phyloP scores from a whole-genome alignment of 169 alveolate species.

The Theileria sp. region DNA sequence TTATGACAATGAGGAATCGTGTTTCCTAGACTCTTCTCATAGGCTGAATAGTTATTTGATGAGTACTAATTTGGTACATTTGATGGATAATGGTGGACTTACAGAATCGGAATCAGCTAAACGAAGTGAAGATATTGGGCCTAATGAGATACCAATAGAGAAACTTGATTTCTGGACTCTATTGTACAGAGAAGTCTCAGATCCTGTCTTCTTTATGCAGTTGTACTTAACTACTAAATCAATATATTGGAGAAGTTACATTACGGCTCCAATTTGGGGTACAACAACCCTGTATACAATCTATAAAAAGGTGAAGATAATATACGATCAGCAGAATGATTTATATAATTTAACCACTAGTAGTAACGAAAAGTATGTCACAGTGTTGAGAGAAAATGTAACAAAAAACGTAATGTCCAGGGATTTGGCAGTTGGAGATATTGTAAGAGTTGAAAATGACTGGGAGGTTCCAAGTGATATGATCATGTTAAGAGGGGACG shows the following conservation, averaged over 20 bases:
- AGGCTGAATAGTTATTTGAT: slow-evolving; percentile 60
- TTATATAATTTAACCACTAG: slow-evolving; percentile 65
- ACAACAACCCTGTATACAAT: slow-evolving; percentile 65
- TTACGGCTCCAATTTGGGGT: slow-evolving; percentile 77
- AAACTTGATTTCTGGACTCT: slow-evolving; percentile 61
- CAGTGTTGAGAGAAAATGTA: slow-evolving; percentile 71
- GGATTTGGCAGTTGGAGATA: slow-evolving; percentile 79
- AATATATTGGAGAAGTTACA: slow-evolving; percentile 74
- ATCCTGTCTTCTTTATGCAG: slow-evolving; percentile 75
- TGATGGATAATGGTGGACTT: slow-evolving; percentile 75
- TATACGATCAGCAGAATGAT: slow-evolving; percentile 75
- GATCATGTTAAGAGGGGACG: slow-evolving; percentile 79
- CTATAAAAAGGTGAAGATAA: slow-evolving; percentile 68
- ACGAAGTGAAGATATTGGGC: slow-evolving; percentile 66
- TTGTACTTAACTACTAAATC: slow-evolving; percentile 70
- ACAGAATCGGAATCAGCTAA: slow-evolving; percentile 71
- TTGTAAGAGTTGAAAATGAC: slow-evolving; percentile 68
- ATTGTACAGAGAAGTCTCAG: slow-evolving; percentile 71
- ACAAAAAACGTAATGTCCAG: slow-evolving; percentile 69
- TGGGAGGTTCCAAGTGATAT: slow-evolving; percentile 84
- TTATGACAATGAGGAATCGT: slow-evolving; percentile 61
- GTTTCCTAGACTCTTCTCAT: slow-evolving; percentile 66
- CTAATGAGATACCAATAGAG: slow-evolving; percentile 67
- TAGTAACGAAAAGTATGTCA: slow-evolving; percentile 53
- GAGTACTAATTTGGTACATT: slow-evolving; percentile 65